Conservation (phyloP, 1,139 yeast genomes). For the Blastobotrys persicus region DNA sequence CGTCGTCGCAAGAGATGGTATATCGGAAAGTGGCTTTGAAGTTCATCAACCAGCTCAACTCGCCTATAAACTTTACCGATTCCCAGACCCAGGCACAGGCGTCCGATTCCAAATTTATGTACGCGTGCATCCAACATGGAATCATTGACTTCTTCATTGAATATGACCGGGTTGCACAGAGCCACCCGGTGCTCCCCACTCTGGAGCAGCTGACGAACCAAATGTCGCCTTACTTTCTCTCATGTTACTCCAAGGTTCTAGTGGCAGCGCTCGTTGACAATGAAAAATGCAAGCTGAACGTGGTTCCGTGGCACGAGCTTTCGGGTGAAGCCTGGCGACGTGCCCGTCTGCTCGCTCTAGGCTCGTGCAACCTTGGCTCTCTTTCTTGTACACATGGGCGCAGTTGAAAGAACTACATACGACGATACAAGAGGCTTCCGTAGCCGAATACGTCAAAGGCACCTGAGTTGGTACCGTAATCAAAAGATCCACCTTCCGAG, state of each 20-base stretch:
- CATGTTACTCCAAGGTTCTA: slow-evolving; percentile 7
- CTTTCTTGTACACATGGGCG: not conserved
- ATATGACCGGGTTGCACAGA: slow-evolving; percentile 10
- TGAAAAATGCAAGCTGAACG: slow-evolving; percentile 7
- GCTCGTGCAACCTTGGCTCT: slow-evolving; percentile 5
- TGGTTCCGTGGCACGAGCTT: slow-evolving; percentile 8
- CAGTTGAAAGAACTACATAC: not conserved
- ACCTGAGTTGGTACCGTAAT: not conserved
- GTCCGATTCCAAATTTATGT: slow-evolving; percentile 2
- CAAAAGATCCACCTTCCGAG: not conserved
- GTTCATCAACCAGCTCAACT: slow-evolving; percentile 9
- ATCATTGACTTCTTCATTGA: slow-evolving; percentile 15
- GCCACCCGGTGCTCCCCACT: slow-evolving; percentile 7
- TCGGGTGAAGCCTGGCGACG: slow-evolving; percentile 4
- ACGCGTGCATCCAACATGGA: slow-evolving; percentile 14
- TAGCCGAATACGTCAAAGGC: not conserved
- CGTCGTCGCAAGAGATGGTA: slow-evolving; percentile 12
- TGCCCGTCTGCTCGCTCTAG: slow-evolving; percentile 1
- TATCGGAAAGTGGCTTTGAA: slow-evolving; percentile 16
- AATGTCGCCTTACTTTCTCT: slow-evolving; percentile 3
- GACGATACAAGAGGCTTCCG: not conserved
- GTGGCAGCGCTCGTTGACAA: slow-evolving; percentile 1
- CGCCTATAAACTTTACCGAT: not conserved
- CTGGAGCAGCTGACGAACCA: slow-evolving; percentile 13
- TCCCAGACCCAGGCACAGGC: not conserved